A percentile compares a stretch with the other conserved stretches of the same genome.
Conservation (phyloP, 208 protist species). For the Sergeia podlipaevii region DNA sequence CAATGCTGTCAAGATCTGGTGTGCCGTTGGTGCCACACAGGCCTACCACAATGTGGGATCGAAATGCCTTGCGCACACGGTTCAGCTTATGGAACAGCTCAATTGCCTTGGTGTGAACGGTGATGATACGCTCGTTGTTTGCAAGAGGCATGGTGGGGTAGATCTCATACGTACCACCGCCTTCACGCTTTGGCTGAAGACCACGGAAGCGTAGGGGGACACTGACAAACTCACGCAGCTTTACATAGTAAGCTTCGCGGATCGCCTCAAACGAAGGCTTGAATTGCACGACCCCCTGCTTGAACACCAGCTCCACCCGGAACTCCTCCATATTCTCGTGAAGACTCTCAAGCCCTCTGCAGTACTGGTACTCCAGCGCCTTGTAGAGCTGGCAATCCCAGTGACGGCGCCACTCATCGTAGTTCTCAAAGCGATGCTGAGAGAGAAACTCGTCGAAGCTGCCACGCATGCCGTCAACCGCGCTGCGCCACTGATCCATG, state of each 20-base stretch:
- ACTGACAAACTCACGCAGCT: conserved; percentile 93
- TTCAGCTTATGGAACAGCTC: conserved; percentile 91
- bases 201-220: conserved; percentile 93
- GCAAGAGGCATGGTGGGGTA: conserved; percentile 86
- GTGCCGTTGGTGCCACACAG: conserved; percentile 86
- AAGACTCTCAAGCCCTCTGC: conserved; percentile 85
- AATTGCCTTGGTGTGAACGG: conserved; percentile 91
- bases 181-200: conserved; percentile 77
- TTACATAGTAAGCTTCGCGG: conserved; percentile 92
- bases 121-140: conserved; percentile 82
- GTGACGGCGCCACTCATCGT: conserved; percentile 91
- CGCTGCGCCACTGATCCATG: conserved; percentile 91
- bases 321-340: conserved; percentile 93
- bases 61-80: conserved; percentile 83
- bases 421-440: conserved; percentile 65
- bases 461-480: conserved; percentile 81
- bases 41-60: conserved; percentile 82
- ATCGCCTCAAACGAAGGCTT: conserved; percentile 94
- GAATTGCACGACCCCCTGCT: conserved; percentile 91
- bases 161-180: conserved; percentile 72
- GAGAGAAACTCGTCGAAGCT: conserved; percentile 83
- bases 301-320: conserved; percentile 92
- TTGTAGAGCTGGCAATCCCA: conserved; percentile 98
- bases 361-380: conserved; percentile 95
- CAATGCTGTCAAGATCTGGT: conserved; percentile 87